A percentile compares a stretch with the other conserved stretches of the same genome.
phyloP scores from a whole-genome alignment of 208 protist genomes.

The Leishmania arabica region DNA sequence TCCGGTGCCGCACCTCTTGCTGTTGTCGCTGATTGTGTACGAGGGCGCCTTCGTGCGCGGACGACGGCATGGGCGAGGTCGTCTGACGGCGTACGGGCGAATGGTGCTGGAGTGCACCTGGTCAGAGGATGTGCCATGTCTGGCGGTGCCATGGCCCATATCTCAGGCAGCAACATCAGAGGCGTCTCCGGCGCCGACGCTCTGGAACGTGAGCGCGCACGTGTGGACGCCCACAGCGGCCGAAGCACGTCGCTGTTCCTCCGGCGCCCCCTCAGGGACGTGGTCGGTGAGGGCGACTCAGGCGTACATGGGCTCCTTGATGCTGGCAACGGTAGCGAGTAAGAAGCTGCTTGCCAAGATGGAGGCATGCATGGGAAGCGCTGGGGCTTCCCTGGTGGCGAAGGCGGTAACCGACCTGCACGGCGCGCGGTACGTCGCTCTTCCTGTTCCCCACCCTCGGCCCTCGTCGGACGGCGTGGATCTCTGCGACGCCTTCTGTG shows the following conservation, averaged over 20 bases:
- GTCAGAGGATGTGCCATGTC: conserved; percentile 46
- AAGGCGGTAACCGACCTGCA: conserved; percentile 1
- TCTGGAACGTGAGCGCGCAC: conserved; percentile 24
- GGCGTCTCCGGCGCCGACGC: conserved; percentile 8
- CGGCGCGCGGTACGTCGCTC: conserved; percentile 17
- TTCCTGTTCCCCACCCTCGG: conserved; percentile 7
- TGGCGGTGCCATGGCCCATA: conserved; percentile 16
- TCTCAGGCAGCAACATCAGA: neutral
- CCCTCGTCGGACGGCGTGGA: neutral
- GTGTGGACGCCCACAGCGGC: neutral
- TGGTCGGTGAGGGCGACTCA: conserved; percentile 12
- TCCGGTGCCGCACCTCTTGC: conserved; percentile 6
- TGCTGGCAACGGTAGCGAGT: conserved; percentile 9
- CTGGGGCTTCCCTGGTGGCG: neutral
- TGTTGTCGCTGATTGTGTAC: conserved; percentile 40
- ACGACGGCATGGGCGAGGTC: conserved; percentile 43
- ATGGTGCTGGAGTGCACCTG: conserved; percentile 56
- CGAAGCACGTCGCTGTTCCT: neutral
- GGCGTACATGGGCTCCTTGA: conserved; percentile 35
- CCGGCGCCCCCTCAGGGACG: neutral
- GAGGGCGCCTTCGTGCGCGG: conserved; percentile 50
- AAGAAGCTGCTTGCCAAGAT: conserved; percentile 14
- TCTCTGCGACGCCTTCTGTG: conserved; percentile 8
- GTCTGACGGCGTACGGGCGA: conserved; percentile 47
- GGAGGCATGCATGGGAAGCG: neutral